Base-by-base conservation (phyloP, 306 rosid species). In the Leucaena leucocephala region DNA sequence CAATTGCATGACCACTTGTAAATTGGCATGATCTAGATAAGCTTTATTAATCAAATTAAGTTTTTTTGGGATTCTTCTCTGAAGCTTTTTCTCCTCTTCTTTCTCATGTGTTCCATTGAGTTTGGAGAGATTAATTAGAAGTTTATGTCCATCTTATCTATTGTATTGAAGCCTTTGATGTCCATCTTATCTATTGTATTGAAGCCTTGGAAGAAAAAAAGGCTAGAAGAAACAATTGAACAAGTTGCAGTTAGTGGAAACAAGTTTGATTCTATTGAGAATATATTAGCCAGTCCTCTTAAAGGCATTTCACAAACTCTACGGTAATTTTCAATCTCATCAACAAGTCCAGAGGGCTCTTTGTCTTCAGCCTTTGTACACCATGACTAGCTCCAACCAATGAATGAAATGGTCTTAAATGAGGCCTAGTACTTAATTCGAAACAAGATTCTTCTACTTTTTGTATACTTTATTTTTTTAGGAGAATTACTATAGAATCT, bases 1-100 rank as follows among this genome's bases (percentile, higher is more conserved):
- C 55, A 59, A 80, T 80, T 63, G 42, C 77, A 81, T 68, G 50
- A 68, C 81, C 71, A 38, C 57, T 13, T 76, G 77, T 76, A 82
- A 49, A 82, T 80, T 82, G 74, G 62, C 46, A 69, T 33, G 42
- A 82, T 74, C 74, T 11, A 49, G 67, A 27, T 72, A 72, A 75
- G 78, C 70, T 39, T 71, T 48, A 71, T 50, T 14, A 46, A 55
- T 72, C 54, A 44, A 33, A 58, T 64, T 69, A 68, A 48, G 42
- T 49, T 64, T n/a, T 71, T 74, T 64, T 74, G 43, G 44, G 5
- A 6, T 14, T 39, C 10, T 55, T 55, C 72, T 55, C 38, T 69
- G 5, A 16, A 44, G 62, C 35, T 43, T 39, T 45, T 67, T 22
- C 9, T 40, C 71, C 52, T 72, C 39, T 61, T 67, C 61, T 78